Percentiles rank a stretch among this genome's conserved stretches.
Evolutionary conservation across 495 filamentous ascomycete species (phyloP).

Genomic region (Clohesyomyces aquaticus): DNA sequence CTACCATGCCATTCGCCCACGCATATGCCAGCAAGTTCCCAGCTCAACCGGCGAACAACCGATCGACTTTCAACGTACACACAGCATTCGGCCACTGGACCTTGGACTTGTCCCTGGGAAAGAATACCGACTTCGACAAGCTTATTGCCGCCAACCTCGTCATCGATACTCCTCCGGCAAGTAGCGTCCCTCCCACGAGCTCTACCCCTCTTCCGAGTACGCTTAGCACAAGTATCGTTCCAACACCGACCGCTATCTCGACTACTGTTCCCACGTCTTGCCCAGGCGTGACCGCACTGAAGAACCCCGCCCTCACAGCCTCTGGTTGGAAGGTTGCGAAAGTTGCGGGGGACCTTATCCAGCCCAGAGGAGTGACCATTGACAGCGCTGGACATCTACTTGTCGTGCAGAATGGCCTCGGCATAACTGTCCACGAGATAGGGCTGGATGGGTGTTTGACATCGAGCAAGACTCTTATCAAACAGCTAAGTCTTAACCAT

Average conservation of each 20-base stretch:
- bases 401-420: conserved; percentile 28
- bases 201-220: conserved; percentile 11
- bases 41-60: conserved; percentile 34
- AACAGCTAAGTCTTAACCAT: conserved; percentile 33
- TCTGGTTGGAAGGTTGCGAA: conserved; percentile 33
- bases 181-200: conserved; percentile 5
- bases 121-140: conserved; percentile 32
- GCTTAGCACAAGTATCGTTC: conserved; percentile 18
- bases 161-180: conserved; percentile 18
- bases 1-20: conserved; percentile 25
- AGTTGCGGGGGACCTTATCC: conserved; percentile 27
- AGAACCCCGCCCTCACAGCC: conserved; percentile 13
- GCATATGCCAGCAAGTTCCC: conserved; percentile 18
- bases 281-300: conserved; percentile 12
- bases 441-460: conserved; percentile 31
- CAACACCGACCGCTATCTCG: conserved; percentile 17
- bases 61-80: conserved; percentile 33
- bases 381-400: conserved; percentile 35
- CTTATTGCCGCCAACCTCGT: conserved; percentile 23
- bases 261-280: conserved; percentile 20
- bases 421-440: conserved; percentile 33
- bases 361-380: conserved; percentile 25
- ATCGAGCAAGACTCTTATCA: conserved; percentile 22
- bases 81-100: conserved; percentile 33
- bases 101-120: conserved; percentile 19